Percentiles rank a stretch among this genome's conserved stretches.
These are phyloP conservation scores for Lactarius trivialis DNA, from an alignment of 768 basidiomycete species.

Conservation along the genomic window DNA sequence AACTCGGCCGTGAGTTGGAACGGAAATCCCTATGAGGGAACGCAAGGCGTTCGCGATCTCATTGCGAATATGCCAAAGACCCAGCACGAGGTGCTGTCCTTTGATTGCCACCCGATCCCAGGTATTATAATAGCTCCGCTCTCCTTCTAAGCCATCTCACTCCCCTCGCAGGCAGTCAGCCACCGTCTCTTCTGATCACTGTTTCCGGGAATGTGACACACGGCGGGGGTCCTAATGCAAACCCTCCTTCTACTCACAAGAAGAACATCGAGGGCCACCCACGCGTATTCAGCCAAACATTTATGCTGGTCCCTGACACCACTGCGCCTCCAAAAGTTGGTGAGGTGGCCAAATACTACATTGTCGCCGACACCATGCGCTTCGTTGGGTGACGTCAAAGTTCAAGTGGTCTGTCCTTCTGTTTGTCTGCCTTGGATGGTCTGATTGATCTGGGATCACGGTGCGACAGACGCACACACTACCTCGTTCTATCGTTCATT, in stretches of 20 bases:
- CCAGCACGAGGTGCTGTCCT: constrained; percentile 80
- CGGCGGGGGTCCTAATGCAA: constrained; percentile 52
- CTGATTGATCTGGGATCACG: background rate
- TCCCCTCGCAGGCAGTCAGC: constrained; percentile 52
- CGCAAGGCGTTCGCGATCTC: constrained; percentile 59
- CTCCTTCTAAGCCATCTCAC: background rate
- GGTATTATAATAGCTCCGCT: constrained; percentile 35
- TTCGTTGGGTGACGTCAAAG: constrained; percentile 56
- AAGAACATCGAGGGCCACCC: constrained; percentile 61
- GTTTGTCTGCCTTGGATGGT: background rate
- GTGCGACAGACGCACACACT: background rate
- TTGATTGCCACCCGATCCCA: constrained; percentile 87
- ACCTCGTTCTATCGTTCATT: background rate
- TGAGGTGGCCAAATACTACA: constrained; percentile 76
- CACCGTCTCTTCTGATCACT: constrained; percentile 70
- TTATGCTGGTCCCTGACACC: constrained; percentile 75
- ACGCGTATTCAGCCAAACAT: constrained; percentile 82
- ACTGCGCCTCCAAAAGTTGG: constrained; percentile 58
- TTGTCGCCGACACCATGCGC: constrained; percentile 71
- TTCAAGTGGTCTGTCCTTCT: background rate
- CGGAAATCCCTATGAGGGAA: constrained; percentile 70
- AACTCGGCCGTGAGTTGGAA: constrained; percentile 80
- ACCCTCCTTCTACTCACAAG: constrained; percentile 45
- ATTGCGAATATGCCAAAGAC: constrained; percentile 70
- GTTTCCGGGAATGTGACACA: constrained; percentile 78